Evolutionary conservation across 1,284 basidiomycete species (phyloP), one percentile per base, ranked within the genome.

Genomic region (Leccinum subrobustum): DNA sequence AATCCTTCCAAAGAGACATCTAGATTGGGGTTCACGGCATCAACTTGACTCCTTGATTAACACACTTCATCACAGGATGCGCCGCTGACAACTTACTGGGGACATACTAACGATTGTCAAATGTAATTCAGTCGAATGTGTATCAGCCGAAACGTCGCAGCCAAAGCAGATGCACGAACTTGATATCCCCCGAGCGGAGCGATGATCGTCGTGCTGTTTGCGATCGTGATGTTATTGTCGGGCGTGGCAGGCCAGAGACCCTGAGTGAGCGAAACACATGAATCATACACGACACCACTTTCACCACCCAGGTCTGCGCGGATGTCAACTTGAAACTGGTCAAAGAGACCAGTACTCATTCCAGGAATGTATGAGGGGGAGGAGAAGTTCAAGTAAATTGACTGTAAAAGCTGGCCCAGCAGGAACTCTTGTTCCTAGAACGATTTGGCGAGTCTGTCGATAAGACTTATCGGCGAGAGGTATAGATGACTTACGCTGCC

Each of bases 251-350:
- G 89, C 77, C 83, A 90, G 33, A 91, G 69, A 16, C 88, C 90
- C 71, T 93, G 91, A n/a, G 89, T 74, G 55, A 89, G 74, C 4
- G 88, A 86, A 18, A 84, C 78, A 8, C 87, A 85, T 3, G 87
- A 88, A 68, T 85, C 83, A 66, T 89, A 84, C 47, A 93, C 88
- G 11, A 91, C 86, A 51, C 83, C 82, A 29, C 84, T 86, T 75
- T 94, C 92, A 20, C 86, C 90, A 31, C 89, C 92, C 47, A 84
- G 85, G 73, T 93, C 91, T 18, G 90, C 89, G 23, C 82, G 81
- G 61, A 88, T 81, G 62, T 80, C 78, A 58, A 82, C 74, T 54
- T 69, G 64, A 31, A 52, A 63, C 23, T 64, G 65, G 37, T 75
- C 47, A 54, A 85, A 84, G 51, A 88, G 75, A 14, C 81, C 78